Evolutionary conservation across 2,329 filamentous ascomycete genomes (phyloP), one percentile per base, ranked within the genome.

Genomic region (Metarhizium robertsii): DNA sequence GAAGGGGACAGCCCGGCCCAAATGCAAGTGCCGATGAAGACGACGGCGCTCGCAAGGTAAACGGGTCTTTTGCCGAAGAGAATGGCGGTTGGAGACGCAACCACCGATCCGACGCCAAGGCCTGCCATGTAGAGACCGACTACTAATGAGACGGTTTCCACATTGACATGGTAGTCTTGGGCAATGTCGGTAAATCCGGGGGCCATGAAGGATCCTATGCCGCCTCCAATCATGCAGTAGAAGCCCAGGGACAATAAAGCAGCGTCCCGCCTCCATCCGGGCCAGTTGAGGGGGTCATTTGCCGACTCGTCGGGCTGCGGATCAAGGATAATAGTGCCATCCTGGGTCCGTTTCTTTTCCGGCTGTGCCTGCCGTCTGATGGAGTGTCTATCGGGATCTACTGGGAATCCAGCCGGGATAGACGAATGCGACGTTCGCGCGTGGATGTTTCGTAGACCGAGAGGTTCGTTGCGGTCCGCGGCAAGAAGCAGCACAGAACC

Each of bases 61-160:
- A 97, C 88, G 0, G 92, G 91, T 11, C 92, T 80, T 71, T 97
- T 97, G 1, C 92, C 94, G 58, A 75, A 96, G 0, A 96, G 68
- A 58, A 97, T 96, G 30, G 92, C 92, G 0, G 92, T 96, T 0
- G 92, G 94, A 0, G 89, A 94, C 64, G 88, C 86, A 53, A 97
- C 66, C 6, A 96, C 85, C n/a, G 85, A 90, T 2, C 92, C 92
- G 1, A 96, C 63, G 1, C 92, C 92, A 40, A 97, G 74, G 0
- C 94, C 94, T 81, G 96, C 79, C 92, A 97, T 96, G 73, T 90
- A 96, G 16, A 96, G 73, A 0, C 92, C 92, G 0, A 91, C 96
- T 0, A 92, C 96, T 56, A 95, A 77, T 2, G 92, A 86, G 4
- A 96, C 90, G 52, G 80, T 72, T 34, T 90, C 81, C 16, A 88